Conservation (phyloP, 192 early-diverging fungal species). For the Lobosporangium transversale region DNA sequence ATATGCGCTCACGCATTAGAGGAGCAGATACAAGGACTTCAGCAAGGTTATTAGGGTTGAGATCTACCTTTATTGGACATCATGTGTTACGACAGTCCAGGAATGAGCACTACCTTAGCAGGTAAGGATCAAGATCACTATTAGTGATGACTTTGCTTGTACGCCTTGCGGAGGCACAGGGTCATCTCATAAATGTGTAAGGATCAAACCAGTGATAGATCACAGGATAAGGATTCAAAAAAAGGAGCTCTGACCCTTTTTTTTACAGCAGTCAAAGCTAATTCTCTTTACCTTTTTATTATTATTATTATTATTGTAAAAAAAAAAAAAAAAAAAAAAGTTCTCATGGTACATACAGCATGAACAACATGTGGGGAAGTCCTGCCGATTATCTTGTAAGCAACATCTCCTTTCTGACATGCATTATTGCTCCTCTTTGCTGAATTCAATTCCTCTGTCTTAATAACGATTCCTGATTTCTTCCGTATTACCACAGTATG, state of each 20-base stretch:
- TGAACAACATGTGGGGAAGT: conserved; percentile 19
- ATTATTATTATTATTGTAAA: no score
- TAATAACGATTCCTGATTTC: no score
- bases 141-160: not conserved
- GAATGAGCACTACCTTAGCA: not conserved
- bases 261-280: no score
- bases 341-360: no score
- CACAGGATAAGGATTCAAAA: no score
- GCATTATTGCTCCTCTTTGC: no score
- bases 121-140: conserved; percentile 14
- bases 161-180: not conserved
- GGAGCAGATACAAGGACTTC: not conserved
- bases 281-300: no score
- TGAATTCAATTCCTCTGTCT: no score
- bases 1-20: not conserved
- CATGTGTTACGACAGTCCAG: not conserved
- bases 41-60: not conserved
- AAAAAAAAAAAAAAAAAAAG: no score
- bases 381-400: conserved; percentile 28
- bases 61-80: conserved; percentile 1
- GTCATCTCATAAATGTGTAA: not conserved
- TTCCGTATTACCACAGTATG: conserved; percentile 25
- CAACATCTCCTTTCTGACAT: no score
- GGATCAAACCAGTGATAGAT: no score
- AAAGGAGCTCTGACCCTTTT: no score